Evolutionary conservation across 2,329 filamentous ascomycete species (phyloP), one percentile per base, ranked within the genome.

Genomic region (Aaosphaeria pasadenensis): DNA sequence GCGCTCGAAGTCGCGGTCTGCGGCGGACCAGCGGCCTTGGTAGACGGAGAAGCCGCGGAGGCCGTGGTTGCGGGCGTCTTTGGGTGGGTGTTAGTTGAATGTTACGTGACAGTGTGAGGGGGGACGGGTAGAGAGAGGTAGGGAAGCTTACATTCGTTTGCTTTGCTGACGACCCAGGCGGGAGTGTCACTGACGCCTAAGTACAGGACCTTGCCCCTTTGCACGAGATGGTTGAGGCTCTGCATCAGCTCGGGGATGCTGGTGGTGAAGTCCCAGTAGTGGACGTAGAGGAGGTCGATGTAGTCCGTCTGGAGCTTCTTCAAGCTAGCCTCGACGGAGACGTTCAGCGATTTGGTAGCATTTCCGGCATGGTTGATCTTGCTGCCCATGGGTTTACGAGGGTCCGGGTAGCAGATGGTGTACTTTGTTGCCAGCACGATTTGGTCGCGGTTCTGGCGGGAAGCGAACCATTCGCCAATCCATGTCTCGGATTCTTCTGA

Each of bases 31-130:
- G 7, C 71, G 72, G 7, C 86, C 86, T 67, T 87, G 84, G 66
- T 87, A 88, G 30, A 88, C 80, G 33, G 75, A 79, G 71, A 91
- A 91, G 36, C 80, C 84, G 1, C 83, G 81, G 30, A 89, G 75
- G n/a, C 84, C 85, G 53, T 89, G 81, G 53, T 82, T 78, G 39
- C 84, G 79, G 5, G 88, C 88, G 60, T 90, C 71, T 69, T 13
- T 38, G 36, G 6, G 1, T 4, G 30, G 41, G 30, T 9, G 35
- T 39, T n/a, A 36, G 11, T 39, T 11, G 6, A 1, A 5, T 30
- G 17, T 47, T 30, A 9, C 9, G 41, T 35, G 36, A 39, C 29
- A 5, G 29, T 38, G 7, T 30, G 1, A 9, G 11, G 17, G 2
- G 30, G 47, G n/a, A 45, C 6, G 24, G n/a, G 28, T 13, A 38